phyloP scores from a whole-genome alignment of 2,329 filamentous ascomycete species.

The Colletotrichum sublineola region DNA sequence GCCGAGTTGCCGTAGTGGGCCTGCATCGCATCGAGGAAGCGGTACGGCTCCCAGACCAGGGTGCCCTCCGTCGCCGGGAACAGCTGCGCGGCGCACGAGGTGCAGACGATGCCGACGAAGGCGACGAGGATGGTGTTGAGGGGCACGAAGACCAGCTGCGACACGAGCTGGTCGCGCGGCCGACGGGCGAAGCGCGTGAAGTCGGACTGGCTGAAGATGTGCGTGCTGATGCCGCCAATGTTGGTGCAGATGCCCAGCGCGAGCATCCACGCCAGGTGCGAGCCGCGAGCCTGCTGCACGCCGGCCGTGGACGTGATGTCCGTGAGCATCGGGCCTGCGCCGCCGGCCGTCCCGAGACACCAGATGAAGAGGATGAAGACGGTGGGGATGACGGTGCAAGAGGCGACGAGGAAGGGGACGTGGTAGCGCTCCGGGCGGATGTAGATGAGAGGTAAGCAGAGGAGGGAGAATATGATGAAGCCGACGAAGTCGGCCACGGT shows the following conservation, averaged over 20 bases:
- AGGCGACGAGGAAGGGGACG: slow-evolving; percentile 46
- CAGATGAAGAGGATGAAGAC: slow-evolving; percentile 50
- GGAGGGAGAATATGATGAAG: slow-evolving; percentile 46
- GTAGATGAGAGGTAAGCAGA: slow-evolving; percentile 47
- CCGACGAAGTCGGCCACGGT: slow-evolving; percentile 44
- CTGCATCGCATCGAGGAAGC: slow-evolving; percentile 46
- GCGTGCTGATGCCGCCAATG: slow-evolving; percentile 48
- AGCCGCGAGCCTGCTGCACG: slow-evolving; percentile 43
- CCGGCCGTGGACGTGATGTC: slow-evolving; percentile 44
- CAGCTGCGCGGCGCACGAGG: slow-evolving; percentile 47
- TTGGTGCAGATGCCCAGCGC: slow-evolving; percentile 48
- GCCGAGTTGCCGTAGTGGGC: slow-evolving; percentile 33
- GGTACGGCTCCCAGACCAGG: slow-evolving; percentile 49
- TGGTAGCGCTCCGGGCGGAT: slow-evolving; percentile 47
- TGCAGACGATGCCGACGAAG: slow-evolving; percentile 49
- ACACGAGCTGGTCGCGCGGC: slow-evolving; percentile 48
- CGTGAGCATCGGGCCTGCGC: slow-evolving; percentile 45
- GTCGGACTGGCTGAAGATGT: slow-evolving; percentile 49
- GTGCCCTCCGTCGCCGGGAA: slow-evolving; percentile 44
- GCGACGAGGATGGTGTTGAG: slow-evolving; percentile 47
- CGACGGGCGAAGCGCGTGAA: slow-evolving; percentile 49
- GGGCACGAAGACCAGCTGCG: slow-evolving; percentile 48
- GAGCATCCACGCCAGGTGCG: slow-evolving; percentile 46
- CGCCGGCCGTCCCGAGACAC: slow-evolving; percentile 47
- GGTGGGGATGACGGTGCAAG: slow-evolving; percentile 45